Base-by-base conservation (phyloP, 1,284 basidiomycete species). In the Anthracocystis panici-leucophaei region DNA sequence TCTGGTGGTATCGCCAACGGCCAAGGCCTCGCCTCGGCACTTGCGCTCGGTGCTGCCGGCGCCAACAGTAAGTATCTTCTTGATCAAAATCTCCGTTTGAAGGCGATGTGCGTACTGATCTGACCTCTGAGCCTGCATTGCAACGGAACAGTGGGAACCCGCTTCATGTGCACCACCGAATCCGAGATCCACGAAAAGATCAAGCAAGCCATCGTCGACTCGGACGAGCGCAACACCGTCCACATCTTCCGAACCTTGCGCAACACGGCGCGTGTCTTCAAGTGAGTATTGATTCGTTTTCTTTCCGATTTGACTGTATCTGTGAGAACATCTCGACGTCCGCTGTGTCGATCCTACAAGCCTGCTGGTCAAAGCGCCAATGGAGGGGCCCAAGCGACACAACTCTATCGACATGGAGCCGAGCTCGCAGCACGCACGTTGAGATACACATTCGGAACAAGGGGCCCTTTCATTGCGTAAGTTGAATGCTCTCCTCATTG, bases 231-330 rank as follows among this genome's bases (percentile, higher is more conserved):
- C 61, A 92, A 96, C 66, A 89, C 89, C 35, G 86, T 91, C 8
- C 95, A 97, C 86, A 95, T 97, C 80, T 94, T 97, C 89, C 90
- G 94, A 21, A 82, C 85, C 4, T 57, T 96, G 53, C 89, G 89
- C 80, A 96, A 96, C 85, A 95, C 94, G 1, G 91, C 93, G 6
- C 89, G 95, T 38, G 94, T 97, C 3, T 95, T 89, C 89, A 94
- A 93, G 88, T 75, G 55, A 75, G 73, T 75, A 68, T 48, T 16
- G 10, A 21, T 12, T 5, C 10, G 12, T 23, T 25, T 14, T n/a
- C 41, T 16, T 10, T 31, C n/a, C 29, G 16, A 23, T 14, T 14
- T 21, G 21, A n/a, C 31, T 38, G 23, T 4, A 42, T 16, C 16
- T 14, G 5, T 53, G 49, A 27, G 53, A 29, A 14, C 18, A 14